These are phyloP conservation scores for Chlorella sp. DNA, from an alignment of 139 green algal species.

Conservation along the genomic window DNA sequence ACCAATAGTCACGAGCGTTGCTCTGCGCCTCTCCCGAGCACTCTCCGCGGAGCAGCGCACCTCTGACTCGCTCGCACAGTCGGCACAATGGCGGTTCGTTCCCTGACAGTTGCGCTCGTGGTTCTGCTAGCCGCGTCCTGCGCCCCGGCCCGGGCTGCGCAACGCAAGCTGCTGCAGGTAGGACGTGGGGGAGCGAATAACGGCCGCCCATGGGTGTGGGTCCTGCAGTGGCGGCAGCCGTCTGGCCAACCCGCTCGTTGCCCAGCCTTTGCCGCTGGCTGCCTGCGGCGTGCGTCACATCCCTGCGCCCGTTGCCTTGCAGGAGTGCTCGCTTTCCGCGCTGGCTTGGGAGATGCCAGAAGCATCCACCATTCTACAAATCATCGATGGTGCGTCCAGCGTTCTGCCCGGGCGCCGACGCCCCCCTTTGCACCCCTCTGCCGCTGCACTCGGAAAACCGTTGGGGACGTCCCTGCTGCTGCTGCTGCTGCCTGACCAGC, in stretches of 20 bases:
- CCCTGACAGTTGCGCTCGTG: not conserved
- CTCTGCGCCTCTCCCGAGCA: not conserved
- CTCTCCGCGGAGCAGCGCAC: not conserved
- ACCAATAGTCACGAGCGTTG: too few relatives aligned
- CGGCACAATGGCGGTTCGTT: too few relatives aligned
- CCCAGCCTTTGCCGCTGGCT: too few relatives aligned
- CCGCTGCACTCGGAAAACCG: too few relatives aligned
- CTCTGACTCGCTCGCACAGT: too few relatives aligned
- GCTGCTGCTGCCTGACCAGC: not conserved
- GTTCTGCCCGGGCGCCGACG: not conserved
- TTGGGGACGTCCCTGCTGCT: too few relatives aligned
- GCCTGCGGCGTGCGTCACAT: too few relatives aligned
- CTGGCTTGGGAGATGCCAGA: not conserved
- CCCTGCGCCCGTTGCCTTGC: too few relatives aligned
- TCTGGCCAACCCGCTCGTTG: too few relatives aligned
- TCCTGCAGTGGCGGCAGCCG: too few relatives aligned
- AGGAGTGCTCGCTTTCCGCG: not conserved
- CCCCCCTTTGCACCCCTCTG: not conserved
- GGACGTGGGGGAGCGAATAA: not conserved
- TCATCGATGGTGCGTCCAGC: not conserved
- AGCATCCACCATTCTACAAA: not conserved
- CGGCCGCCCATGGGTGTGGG: not conserved
- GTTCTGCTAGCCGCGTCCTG: not conserved
- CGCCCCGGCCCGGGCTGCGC: not conserved
- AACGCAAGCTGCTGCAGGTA: not conserved